Base-by-base conservation (phyloP, 208 protist species). In the Leishmania martiniquensis region DNA sequence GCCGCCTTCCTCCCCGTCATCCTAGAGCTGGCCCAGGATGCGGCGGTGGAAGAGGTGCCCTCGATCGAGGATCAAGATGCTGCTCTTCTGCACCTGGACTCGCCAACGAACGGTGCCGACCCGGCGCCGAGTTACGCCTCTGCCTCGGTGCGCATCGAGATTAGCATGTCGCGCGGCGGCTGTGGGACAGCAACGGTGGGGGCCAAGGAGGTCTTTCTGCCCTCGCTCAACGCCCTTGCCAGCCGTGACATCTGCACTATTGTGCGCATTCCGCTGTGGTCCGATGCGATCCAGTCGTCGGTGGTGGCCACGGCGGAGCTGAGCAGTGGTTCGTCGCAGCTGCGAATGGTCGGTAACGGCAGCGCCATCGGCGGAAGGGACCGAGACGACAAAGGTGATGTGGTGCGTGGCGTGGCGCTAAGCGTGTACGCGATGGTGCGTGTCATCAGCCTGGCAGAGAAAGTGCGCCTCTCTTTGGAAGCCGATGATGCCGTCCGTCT, bases 341-440 rank as follows among this genome's bases (percentile, higher is more conserved):
- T n/a, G 7, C 65, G n/a, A 51, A 69, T 20, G 6, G 37, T 25
- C 65, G 37, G 37, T n/a, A 44, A 44, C 62, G 13, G 62, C 62
- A 45, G 62, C n/a, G 44, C 34, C 62, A 22, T 5, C 37, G 37
- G 4, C 62, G 62, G 4, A 20, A 25, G 60, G 15, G 79, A 75
- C 45, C 49, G 72, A 4, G 51, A 62, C 32, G 68, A 13, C 5
- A 20, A 5, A 42, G 47, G 45, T 49, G 68, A 32, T 34, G 65
- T 67, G 2, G 69, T 45, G 54, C 34, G n/a, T 22, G 71, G 57
- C 1, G 69, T 82, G 67, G 73, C 71, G 42, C 15, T 82, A n/a
- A 63, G 81, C 47, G 44, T 95, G 10, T 89, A 87, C 63, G 83
- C 94, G 34, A 75, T 94, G 81, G 81, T 97, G 83, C 88, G 93